Base-by-base conservation (phyloP, 805 yeast genomes). In the Candida ascalaphidarum region DNA sequence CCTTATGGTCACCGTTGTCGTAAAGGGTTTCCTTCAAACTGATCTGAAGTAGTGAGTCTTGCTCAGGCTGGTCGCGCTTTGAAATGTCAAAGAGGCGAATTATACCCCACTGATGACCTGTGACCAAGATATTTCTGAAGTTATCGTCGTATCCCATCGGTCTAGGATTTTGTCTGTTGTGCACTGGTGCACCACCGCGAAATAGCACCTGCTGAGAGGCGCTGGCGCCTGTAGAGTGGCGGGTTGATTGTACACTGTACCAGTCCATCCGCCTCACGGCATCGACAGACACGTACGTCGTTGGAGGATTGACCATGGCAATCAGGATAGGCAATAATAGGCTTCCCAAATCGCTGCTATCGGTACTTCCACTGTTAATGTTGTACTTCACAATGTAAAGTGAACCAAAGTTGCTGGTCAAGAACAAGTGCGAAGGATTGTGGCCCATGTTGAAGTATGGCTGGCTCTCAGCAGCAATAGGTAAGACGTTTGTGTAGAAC, bases 31-130 rank as follows among this genome's bases (percentile, higher is more conserved):
- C 58, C 19, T 46, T 46, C 26, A 61, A 45, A 29, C 54, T 48
- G 18, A 61, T 38, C 35, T 57, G 62, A 1, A 61, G 43, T 6
- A 45, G 38, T 21, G 44, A 45, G 27, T 55, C 62, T 7, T 48
- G 39, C 14, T 52, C 61, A 27, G 40, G 52, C 14, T 44, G 50
- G 26, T 83, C 95, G 13, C 81, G 81, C 32, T 77, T 74, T 0
- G 94, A 75, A 0, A 85, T 78, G 54, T 89, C 95, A 76, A 86
- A 78, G 7, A 89, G 61, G 30, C 96, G 67, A 0, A 92, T 73
- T 20, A 78, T 70, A 0, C 96, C 97, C 48, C 80, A 80, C 20
- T 77, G 71, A 46, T 92, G 95, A 1, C 96, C 97, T 0, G 95
- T 77, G 1, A 85, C 76, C 23, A 88, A 34, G n/a, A 62, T 47